These are phyloP conservation scores for Thalassiosira tumida DNA, from an alignment of 352 stramenopile species.

Conservation along the genomic window DNA sequence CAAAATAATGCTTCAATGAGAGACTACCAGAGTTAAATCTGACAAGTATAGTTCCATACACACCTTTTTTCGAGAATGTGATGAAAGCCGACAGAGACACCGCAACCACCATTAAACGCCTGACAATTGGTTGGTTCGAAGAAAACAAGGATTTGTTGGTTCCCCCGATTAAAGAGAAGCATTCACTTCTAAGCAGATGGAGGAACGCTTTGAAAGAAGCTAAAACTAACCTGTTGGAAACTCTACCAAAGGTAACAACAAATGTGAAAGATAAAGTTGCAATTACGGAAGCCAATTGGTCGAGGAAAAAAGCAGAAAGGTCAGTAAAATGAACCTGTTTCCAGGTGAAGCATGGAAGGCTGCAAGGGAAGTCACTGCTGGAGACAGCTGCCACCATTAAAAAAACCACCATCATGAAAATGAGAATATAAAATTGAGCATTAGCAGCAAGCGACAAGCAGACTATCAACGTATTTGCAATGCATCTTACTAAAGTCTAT, in stretches of 20 bases:
- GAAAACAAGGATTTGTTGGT: not conserved
- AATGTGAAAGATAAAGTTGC: not conserved
- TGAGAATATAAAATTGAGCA: slow-evolving; percentile 26
- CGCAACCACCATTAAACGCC: not conserved
- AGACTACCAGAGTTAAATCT: not conserved
- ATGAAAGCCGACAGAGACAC: not conserved
- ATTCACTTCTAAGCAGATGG: not conserved
- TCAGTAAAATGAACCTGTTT: too few relatives aligned
- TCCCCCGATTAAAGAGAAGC: not conserved
- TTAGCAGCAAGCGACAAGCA: slow-evolving; percentile 48
- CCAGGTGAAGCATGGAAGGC: not conserved
- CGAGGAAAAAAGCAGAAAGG: not conserved
- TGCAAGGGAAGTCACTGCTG: not conserved
- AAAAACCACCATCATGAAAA: not conserved
- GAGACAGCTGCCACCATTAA: not conserved
- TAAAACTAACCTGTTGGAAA: not conserved
- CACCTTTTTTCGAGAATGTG: not conserved
- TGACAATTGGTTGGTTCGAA: not conserved
- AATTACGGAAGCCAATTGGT: not conserved
- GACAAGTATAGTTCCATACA: not conserved
- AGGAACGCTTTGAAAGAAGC: not conserved
- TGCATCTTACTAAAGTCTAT: slow-evolving; percentile 51
- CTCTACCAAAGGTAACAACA: not conserved
- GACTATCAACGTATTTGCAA: slow-evolving; percentile 20
- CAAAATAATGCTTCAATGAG: not conserved